These are phyloP conservation scores for Eutrema japonicum DNA, from an alignment of 345 rosid species.

Conservation along the genomic window DNA sequence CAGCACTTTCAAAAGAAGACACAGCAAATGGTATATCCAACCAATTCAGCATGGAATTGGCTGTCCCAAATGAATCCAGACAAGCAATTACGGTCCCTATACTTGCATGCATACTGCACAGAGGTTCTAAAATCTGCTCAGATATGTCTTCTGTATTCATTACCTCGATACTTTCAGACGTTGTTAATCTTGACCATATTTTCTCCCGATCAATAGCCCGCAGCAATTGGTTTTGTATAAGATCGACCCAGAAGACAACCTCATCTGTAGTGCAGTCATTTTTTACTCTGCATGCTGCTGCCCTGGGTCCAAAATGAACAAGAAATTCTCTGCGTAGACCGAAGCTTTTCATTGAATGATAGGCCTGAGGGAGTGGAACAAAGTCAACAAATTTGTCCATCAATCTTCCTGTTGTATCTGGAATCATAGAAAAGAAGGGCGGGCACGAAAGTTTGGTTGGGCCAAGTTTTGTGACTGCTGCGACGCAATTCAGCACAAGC, in stretches of 20 bases:
- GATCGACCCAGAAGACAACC: constrained; percentile 93
- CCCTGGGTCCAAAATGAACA: constrained; percentile 92
- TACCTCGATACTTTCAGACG: constrained; percentile 98
- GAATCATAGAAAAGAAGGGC: constrained; percentile 67
- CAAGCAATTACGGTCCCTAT: constrained; percentile 8
- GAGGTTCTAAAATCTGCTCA: constrained; percentile 10
- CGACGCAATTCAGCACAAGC: constrained; percentile 78
- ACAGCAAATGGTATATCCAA: constrained; percentile 17
- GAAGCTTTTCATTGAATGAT: constrained; percentile 64
- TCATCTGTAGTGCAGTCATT: constrained; percentile 72
- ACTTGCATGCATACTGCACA: constrained; percentile 3
- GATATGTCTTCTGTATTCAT: constrained; percentile 33
- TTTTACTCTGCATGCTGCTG: constrained; percentile 73
- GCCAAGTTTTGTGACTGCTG: constrained; percentile 89
- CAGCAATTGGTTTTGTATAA: constrained; percentile 82
- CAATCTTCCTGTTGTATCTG: constrained; percentile 78
- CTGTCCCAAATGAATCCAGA: constrained; percentile 16
- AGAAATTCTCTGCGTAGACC: constrained; percentile 90
- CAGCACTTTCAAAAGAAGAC: not conserved
- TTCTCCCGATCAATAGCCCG: constrained; percentile 91
- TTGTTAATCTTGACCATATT: constrained; percentile 93
- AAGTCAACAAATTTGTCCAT: constrained; percentile 88
- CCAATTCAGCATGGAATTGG: constrained; percentile 1
- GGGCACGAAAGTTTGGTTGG: constrained; percentile 77
- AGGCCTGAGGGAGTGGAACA: constrained; percentile 73